Evolutionary conservation across 345 rosid genomes (phyloP), one percentile per base, ranked within the genome.

Genomic region (Pistacia atlantica): DNA sequence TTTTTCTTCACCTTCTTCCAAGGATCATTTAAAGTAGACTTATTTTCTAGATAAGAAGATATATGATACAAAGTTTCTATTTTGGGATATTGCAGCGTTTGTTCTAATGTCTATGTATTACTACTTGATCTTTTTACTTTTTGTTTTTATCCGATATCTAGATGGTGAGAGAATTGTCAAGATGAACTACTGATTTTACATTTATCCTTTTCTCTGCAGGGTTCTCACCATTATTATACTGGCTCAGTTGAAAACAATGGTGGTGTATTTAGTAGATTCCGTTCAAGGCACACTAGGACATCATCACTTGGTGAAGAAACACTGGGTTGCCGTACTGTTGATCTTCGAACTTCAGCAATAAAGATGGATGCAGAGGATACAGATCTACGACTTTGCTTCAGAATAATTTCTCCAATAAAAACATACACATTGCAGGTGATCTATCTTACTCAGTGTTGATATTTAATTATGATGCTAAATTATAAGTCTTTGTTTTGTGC

Each of bases 341-440:
- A 92, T 87, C 94, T 94, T 81, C 89, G 66, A 16, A 90, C 91
- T 17, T 88, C 97, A 58, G 84, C 86, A 70, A 80, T 92, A 78
- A 94, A 94, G 83, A 78, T 90, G 77, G 95, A 94, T 12, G 91
- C 97, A 55, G 97, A 92, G 67, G 95, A 92, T 78, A 79, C 87
- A 58, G 88, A 90, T 85, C 81, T 92, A 67, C 89, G 97, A 67
- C 97, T 94, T 56, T 94, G 98, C 80, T 94, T 94, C 83, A 88
- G 97, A 82, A 87, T 94, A 74, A 87, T 94, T 77, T 89, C 97
- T 63, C 98, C 98, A 38, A 71, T 69, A 48, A 94, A 90, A 79
- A 84, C 88, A 61, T 90, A 81, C 82, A 92, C 97, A 74, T 82
- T 94, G 84, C 95, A 94, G 95, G 98, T 94, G 79, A 80, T 65